Evolutionary conservation across 2,329 filamentous ascomycete species (phyloP).

Genomic region (Penicillium sp.): DNA sequence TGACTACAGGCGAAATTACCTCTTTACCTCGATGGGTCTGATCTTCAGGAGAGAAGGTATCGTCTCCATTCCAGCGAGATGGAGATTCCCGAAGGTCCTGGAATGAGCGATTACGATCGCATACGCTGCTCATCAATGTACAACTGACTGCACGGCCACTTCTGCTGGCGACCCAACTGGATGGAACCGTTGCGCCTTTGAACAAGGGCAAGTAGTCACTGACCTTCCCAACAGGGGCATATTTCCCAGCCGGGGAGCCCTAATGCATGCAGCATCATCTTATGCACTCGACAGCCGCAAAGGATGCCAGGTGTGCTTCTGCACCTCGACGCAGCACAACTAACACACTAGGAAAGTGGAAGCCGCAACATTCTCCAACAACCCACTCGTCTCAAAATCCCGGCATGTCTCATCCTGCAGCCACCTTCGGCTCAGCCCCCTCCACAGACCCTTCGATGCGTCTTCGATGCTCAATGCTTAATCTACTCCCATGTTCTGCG

Average conservation of each 20-base stretch:
- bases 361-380: not conserved
- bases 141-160: not conserved
- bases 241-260: not conserved
- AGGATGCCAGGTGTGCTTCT: not conserved
- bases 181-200: constrained; percentile 29
- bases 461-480: constrained; percentile 38
- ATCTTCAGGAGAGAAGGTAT: constrained; percentile 34
- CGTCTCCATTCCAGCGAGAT: constrained; percentile 20
- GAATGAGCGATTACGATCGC: no score
- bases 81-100: not conserved
- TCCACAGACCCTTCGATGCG: constrained; percentile 32
- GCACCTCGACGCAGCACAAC: not conserved
- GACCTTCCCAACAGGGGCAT: constrained; percentile 2
- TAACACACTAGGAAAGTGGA: not conserved
- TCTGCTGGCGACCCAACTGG: constrained; percentile 14
- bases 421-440: constrained; percentile 23
- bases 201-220: not conserved
- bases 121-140: no score
- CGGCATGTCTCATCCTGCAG: constrained; percentile 20
- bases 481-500: constrained; percentile 6
- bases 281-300: not conserved
- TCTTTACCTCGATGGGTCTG: constrained; percentile 14
- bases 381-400: constrained; percentile 10
- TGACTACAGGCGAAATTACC: not conserved
- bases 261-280: no score